These are phyloP conservation scores for Odonthalia washingtoniensis DNA, from an alignment of 31 red algal genomes.

Conservation along the genomic window DNA sequence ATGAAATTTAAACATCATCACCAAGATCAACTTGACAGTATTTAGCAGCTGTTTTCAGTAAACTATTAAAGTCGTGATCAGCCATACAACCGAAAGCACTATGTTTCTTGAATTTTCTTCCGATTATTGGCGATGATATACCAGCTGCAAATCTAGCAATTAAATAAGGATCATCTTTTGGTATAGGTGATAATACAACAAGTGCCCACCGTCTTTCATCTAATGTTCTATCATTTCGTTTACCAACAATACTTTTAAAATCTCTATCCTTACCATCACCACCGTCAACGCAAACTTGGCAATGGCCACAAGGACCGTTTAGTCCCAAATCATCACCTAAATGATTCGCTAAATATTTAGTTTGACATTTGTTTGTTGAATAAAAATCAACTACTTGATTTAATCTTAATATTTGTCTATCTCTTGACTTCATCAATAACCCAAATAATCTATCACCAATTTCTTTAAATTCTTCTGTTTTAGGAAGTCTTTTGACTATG, in stretches of 20 bases:
- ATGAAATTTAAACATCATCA: background rate
- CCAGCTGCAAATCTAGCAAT: conserved; percentile 78
- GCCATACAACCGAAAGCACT: conserved; percentile 68
- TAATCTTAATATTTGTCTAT: conserved; percentile 45
- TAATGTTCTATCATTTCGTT: conserved; percentile 29
- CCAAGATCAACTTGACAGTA: conserved; percentile 40
- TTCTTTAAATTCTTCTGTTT: conserved; percentile 39
- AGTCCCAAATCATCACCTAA: conserved; percentile 48
- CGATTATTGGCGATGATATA: conserved; percentile 72
- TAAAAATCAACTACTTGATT: conserved; percentile 62
- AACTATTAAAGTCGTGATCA: conserved; percentile 64
- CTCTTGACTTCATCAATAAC: conserved; percentile 22
- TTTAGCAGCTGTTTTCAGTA: conserved; percentile 52
- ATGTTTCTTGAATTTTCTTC: conserved; percentile 52
- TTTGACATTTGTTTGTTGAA: conserved; percentile 66
- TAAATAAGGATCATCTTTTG: conserved; percentile 59
- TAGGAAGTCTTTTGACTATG: conserved; percentile 32
- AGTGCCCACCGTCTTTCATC: conserved; percentile 54
- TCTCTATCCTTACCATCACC: conserved; percentile 6
- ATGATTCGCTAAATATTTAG: conserved; percentile 41
- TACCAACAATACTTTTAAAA: background rate
- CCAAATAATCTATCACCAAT: conserved; percentile 44
- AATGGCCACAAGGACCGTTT: conserved; percentile 62
- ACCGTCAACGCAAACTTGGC: conserved; percentile 62
- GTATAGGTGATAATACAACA: conserved; percentile 45